Evolutionary conservation across 768 basidiomycete species (phyloP).

Genomic region (Rhodotorula paludigena): DNA sequence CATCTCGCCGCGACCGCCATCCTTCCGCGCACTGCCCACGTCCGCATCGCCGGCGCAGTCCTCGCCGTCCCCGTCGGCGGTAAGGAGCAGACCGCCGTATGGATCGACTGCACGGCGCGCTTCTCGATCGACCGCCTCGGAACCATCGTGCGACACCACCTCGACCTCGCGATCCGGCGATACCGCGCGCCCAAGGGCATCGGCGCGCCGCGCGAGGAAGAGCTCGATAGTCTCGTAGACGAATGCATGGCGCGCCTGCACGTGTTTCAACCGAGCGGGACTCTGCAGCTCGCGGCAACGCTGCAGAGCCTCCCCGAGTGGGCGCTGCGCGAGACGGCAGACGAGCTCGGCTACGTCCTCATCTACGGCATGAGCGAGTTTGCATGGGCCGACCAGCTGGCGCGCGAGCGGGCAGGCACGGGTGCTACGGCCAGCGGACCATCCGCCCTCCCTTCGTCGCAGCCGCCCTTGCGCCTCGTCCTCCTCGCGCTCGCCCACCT

Average conservation of each 20-base stretch:
- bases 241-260: conserved; percentile 58
- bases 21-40: conserved; percentile 49
- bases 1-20: conserved; percentile 60
- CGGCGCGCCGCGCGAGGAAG: conserved; percentile 11
- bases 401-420: conserved; percentile 51
- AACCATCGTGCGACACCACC: conserved; percentile 53
- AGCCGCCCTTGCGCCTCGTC: conserved; percentile 53
- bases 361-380: conserved; percentile 73
- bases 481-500: conserved; percentile 54
- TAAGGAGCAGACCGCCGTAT: conserved; percentile 61
- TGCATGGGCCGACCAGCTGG: conserved; percentile 71
- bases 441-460: too few relatives aligned
- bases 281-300: conserved; percentile 64
- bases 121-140: conserved; percentile 59
- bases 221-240: conserved; percentile 42
- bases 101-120: conserved; percentile 60
- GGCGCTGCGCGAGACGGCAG: conserved; percentile 53
- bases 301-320: conserved; percentile 55
- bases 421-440: not conserved
- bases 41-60: conserved; percentile 15
- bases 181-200: conserved; percentile 28
- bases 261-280: conserved; percentile 65
- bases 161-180: conserved; percentile 42
- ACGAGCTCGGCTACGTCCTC: conserved; percentile 63
- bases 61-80: conserved; percentile 52